Base-by-base conservation (phyloP, 805 yeast genomes). In the Ogataea ramenticola region DNA sequence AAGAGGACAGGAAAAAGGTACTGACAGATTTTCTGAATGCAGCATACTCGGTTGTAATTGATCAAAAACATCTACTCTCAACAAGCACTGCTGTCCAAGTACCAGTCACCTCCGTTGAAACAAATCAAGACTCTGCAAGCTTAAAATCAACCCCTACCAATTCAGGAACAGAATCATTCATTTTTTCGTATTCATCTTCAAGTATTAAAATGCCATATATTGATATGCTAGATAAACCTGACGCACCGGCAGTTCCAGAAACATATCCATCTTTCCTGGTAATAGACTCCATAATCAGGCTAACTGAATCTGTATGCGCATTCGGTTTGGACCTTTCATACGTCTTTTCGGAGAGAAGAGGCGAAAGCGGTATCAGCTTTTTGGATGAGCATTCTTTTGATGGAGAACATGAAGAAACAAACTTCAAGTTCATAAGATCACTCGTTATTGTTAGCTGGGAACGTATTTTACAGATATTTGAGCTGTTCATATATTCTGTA, bases 141-240 rank as follows among this genome's bases (percentile, higher is more conserved):
- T 32, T n/a, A 17, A 32, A 12, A 16, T 11, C 35, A 15, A 4
- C 19, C 6, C 6, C 9, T 15, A 31, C 7, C 33, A n/a, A 15
- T 15, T 31, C 33, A 8, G 17, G 17, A 12, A 15, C 33, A 31
- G 33, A 31, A 12, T n/a, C 15, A n/a, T 12, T 12, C 5, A n/a
- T 34, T 3, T 34, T 34, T 19, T 34, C 37, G 10, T 11, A 11
- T 20, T 11, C 37, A 11, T 7, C 37, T 9, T 17, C 37, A 19
- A 34, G 37, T 34, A 61, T 74, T 39, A 76, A 79, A 50, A 68
- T 81, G 0, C 65, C 79, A 14, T 73, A 79, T 45, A 68, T 90
- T 27, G 96, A 91, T 44, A 75, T 82, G 43, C 69, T 93, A 21
- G 98, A 91, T 57, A 89, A 89, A 54, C 52, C 67, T 0, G 95